These are phyloP conservation scores for Arthroderma sp. DNA, from an alignment of 2,329 filamentous ascomycete genomes.

Conservation along the genomic window DNA sequence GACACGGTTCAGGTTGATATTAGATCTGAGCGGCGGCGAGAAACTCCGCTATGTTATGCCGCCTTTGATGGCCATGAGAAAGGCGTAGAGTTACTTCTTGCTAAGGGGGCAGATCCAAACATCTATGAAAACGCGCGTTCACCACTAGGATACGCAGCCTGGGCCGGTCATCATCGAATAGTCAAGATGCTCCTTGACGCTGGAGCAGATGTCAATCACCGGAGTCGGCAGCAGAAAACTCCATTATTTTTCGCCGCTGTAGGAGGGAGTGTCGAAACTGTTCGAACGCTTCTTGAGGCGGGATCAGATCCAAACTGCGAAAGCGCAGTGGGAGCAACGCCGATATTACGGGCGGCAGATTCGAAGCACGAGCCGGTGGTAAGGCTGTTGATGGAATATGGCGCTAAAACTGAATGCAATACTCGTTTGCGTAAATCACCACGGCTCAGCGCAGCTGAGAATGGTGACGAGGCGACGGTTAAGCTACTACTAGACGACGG, in stretches of 20 bases:
- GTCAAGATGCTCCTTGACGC: constrained; percentile 1
- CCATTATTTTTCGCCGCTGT: constrained; percentile 1
- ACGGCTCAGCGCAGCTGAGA: not conserved
- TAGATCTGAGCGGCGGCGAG: no score
- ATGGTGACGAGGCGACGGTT: not conserved
- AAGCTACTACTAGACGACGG: constrained; percentile 2
- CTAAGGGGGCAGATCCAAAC: constrained; percentile 2
- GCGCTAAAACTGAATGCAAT: not conserved
- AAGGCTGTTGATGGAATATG: not conserved
- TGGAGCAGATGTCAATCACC: not conserved
- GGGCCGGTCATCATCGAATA: not conserved
- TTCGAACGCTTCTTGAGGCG: not conserved
- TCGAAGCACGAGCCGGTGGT: not conserved
- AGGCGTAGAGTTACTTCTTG: constrained; percentile 2
- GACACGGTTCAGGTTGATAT: no score
- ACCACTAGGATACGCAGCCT: constrained; percentile 3
- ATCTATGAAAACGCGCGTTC: not conserved
- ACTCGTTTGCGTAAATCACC: not conserved
- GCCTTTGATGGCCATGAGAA: not conserved
- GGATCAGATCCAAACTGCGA: not conserved
- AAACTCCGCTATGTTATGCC: constrained; percentile 1
- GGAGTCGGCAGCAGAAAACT: not conserved
- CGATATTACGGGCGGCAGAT: not conserved
- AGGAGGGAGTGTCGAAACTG: not conserved
- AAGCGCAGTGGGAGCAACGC: no score